These are phyloP conservation scores for Vaccinium corymbosum DNA, from an alignment of 148 eudicot genomes.

Conservation along the genomic window DNA sequence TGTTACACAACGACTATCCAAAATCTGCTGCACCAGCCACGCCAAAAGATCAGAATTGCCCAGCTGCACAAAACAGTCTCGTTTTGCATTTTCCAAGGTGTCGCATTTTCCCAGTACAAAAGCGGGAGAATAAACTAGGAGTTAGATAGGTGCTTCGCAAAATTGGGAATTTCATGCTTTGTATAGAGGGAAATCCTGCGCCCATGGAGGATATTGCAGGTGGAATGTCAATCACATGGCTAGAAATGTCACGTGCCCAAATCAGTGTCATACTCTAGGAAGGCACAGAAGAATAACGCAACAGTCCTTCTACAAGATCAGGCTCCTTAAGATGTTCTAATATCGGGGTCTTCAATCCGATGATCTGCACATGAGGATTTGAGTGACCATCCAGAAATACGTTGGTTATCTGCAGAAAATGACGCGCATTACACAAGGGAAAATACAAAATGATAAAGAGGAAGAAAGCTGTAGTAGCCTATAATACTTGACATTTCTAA, in stretches of 20 bases:
- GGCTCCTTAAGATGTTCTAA: conserved; percentile 52
- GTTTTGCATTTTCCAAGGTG: neutral
- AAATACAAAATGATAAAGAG: neutral
- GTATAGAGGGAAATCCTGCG: neutral
- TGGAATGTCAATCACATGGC: neutral
- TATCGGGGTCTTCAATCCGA: conserved; percentile 73
- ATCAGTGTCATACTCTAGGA: conserved; percentile 18
- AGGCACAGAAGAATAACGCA: conserved; percentile 44
- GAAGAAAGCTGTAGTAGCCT: neutral
- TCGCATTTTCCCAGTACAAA: neutral
- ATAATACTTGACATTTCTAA: neutral
- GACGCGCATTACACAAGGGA: neutral
- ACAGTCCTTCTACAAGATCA: conserved; percentile 49
- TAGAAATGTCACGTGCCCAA: neutral
- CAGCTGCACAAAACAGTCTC: neutral
- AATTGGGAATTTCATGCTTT: neutral
- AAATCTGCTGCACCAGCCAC: neutral
- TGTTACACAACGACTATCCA: no score
- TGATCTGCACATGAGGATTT: conserved; percentile 48
- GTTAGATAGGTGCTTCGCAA: neutral
- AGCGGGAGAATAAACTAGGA: neutral
- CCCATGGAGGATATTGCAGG: neutral
- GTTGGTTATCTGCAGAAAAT: conserved; percentile 53
- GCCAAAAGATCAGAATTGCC: neutral
- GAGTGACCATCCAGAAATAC: conserved; percentile 69